Base-by-base conservation (phyloP, 495 filamentous ascomycete genomes). In the Mytilinidion resinicola region DNA sequence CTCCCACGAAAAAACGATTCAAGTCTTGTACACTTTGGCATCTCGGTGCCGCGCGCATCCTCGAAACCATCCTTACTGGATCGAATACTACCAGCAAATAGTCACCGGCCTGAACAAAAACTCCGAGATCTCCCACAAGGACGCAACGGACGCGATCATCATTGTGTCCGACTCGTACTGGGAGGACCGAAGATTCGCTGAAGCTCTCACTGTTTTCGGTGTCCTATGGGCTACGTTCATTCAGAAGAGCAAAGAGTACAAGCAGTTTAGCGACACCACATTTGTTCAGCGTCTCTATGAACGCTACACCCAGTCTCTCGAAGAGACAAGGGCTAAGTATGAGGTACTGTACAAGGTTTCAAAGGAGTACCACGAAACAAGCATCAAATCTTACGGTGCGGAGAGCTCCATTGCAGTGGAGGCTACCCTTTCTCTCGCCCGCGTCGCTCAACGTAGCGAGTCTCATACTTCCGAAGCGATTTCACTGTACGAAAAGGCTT, bases 21-120 rank as follows among this genome's bases (percentile, higher is more conserved):
- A 62, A 36, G 47, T 41, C 4, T 39, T 62, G 25, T 62, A 57
- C 44, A 48, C n/a, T 12, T 42, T 62, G 47, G 60, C 42, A 7
- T 30, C 12, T 12, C 38, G 60, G 7, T 62, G 60, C 46, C 60
- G 43, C 3, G 33, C 9, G 1, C 59, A 61, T 35, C 43, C 59
- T 1, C 25, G 59, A 17, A 56, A 56, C 19, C 59, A 61, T 34
- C 59, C 59, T 9, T 61, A 62, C 55, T 62, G 55, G 60, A 41
- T 62, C 21, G 60, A 62, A 37, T 62, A 62, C 41, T 62, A 62
- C 21, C 60, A 50, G 37, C 60, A 62, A 35, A 58, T 62, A 20
- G 20, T 62, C 17, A 53, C 41, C 0, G 49, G 5, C 11, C 34
- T 62, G 47, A 62, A 62, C 48, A 62, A 58, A 25, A 55, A 58